Evolutionary conservation across 2,329 filamentous ascomycete species (phyloP), one percentile per base, ranked within the genome.

Genomic region (Pyricularia pennisetigena): DNA sequence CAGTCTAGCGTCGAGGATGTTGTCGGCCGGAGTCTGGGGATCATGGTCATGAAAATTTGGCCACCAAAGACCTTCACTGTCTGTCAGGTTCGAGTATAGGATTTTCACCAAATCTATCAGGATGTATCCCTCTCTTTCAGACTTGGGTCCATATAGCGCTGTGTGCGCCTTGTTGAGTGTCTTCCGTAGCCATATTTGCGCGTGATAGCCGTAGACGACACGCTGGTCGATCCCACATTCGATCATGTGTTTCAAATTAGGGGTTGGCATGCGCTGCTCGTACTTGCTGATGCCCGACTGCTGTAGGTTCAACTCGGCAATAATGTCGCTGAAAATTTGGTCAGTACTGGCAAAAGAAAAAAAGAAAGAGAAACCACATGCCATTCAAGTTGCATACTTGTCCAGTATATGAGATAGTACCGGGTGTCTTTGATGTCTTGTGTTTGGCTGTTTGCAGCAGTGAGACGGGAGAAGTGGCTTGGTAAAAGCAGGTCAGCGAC

Each of bases 381-480:
- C 89, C 90, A 97, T 78, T 98, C 94, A 12, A 98, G 83, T 75
- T 98, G 94, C 70, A 97, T 81, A 75, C 92, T 97, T 9, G 93
- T 95, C 94, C 94, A 98, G 74, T 94, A 97, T 0, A 92, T 90
- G 72, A 96, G 85, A 16, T 90, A 82, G 41, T 90, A 82, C 68
- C 90, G 82, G 74, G 93, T 92, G 73, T 89, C n/a, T 16, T 65
- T 65, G 1, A 35, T 65, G n/a, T 49, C 16, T 49, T 49, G 24
- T 16, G 82, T 29, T 29, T 29, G 29, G 29, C 29, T 29, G 29
- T 29, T 29, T 4, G 29, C 29, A 29, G 29, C 29, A 29, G 29
- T 29, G 29, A 29, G 29, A 29, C 29, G 29, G 7, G 29, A 29
- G 7, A 29, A 29, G 7, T 29, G 29, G 29, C 29, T 29, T 29